Evolutionary conservation across 495 filamentous ascomycete genomes (phyloP), one percentile per base, ranked within the genome.

Genomic region (Daldinia grandis): DNA sequence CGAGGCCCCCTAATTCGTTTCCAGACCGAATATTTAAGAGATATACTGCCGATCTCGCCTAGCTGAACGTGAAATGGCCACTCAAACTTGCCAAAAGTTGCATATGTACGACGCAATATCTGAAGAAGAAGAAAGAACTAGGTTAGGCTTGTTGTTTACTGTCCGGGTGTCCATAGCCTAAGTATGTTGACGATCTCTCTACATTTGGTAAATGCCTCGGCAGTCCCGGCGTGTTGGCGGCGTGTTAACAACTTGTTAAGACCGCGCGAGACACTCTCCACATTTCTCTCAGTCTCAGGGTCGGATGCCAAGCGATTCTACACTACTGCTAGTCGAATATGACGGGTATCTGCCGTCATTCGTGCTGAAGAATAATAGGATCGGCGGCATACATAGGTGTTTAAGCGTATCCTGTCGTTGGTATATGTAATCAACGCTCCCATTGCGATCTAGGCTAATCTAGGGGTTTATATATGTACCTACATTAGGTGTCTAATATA

Each of bases 131-230:
- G 19, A 35, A 57, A 35, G 7, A 57, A 19, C 31, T 2, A 17
- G 12, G 31, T 35, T 37, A 10, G 40, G 15, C 17, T 44, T 7
- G 3, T 2, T 8, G 9, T 47, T 21, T 24, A 47, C 3, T 24
- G 42, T 47, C n/a, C n/a, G n/a, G n/a, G n/a, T n/a, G n/a, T n/a
- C 19, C 19, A 35, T 12, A 35, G 24, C 7, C 15, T 56, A 55
- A 15, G 17, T 33, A 21, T 35, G 53, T 56, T 56, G 53, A 56
- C 53, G 53, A 56, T 56, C 53, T 63, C 8, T 55, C 58, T 51
- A 70, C 42, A 47, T 47, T 24, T 24, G 19, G 42, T 8, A 47
- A 47, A 58, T 64, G 12, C 59, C 67, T 71, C 71, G 64, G 71
- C 40, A 62, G 47, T 19, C 58, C 19, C 58, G 30, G 25, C 44